Evolutionary conservation across 306 rosid genomes (phyloP).

Genomic region (Cicer arietinum): DNA sequence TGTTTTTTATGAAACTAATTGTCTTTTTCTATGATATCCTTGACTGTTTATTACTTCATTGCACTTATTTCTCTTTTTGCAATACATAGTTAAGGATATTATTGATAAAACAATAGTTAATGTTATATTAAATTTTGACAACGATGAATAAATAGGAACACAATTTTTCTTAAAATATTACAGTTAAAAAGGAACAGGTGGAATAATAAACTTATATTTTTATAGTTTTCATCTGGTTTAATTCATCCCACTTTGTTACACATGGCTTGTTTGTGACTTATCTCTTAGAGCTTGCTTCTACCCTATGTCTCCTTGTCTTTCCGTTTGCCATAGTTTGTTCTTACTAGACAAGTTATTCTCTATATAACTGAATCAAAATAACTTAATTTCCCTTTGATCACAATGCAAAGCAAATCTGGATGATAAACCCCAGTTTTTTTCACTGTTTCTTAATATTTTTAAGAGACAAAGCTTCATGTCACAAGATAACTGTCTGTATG

Average conservation of each 20-base stretch:
- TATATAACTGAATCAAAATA: not conserved
- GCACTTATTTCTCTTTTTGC: no score
- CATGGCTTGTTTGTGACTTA: not conserved
- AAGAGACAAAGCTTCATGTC: constrained; percentile 29
- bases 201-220: not conserved
- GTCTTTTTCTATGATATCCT: no score
- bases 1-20: no score
- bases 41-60: no score
- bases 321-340: constrained; percentile 7
- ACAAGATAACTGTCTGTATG: constrained; percentile 13
- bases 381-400: not conserved
- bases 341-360: constrained; percentile 1
- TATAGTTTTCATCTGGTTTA: constrained; percentile 3
- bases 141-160: no score
- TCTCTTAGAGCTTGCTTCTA: not conserved
- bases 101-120: no score
- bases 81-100: no score
- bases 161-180: no score
- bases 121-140: no score
- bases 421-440: not conserved
- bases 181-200: no score
- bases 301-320: not conserved
- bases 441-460: not conserved
- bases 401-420: constrained; percentile 28
- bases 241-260: not conserved